Conservation (phyloP, 2,329 filamentous ascomycete species). For the Zymoseptoria crescenta region DNA sequence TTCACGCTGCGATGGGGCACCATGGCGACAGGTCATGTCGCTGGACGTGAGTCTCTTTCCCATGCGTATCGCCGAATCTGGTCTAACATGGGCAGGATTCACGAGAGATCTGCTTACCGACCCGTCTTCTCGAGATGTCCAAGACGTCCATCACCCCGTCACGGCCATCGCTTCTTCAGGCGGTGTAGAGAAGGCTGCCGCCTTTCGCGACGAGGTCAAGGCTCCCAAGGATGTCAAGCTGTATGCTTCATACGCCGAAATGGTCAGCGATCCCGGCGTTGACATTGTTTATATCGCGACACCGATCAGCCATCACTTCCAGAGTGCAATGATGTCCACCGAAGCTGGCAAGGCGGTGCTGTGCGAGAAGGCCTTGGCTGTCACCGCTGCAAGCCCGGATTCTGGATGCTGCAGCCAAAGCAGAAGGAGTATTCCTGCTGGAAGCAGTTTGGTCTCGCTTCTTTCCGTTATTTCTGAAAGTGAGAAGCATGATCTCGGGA, state of each 20-base stretch:
- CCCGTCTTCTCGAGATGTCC: not conserved
- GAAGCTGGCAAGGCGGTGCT: conserved; percentile 37
- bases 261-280: conserved; percentile 36
- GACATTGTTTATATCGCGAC: conserved; percentile 43
- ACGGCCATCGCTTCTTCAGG: not conserved
- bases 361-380: conserved; percentile 41
- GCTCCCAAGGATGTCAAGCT: conserved; percentile 13
- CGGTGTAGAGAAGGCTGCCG: not conserved
- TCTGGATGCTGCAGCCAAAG: conserved; percentile 34
- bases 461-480: conserved; percentile 28
- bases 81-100: not conserved
- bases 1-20: not conserved
- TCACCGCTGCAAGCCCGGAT: conserved; percentile 37
- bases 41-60: not conserved
- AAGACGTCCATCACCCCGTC: not conserved
- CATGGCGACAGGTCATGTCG: not conserved
- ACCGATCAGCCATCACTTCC: conserved; percentile 39
- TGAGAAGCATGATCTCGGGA: no score
- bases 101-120: not conserved
- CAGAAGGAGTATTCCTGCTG: conserved; percentile 38
- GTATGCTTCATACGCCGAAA: conserved; percentile 35
- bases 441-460: conserved; percentile 44
- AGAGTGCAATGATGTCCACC: conserved; percentile 40
- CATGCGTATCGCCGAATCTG: not conserved
- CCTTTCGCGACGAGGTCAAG: not conserved